Evolutionary conservation across 1,284 basidiomycete genomes (phyloP).

Genomic region (Ceratobasidium sp.): DNA sequence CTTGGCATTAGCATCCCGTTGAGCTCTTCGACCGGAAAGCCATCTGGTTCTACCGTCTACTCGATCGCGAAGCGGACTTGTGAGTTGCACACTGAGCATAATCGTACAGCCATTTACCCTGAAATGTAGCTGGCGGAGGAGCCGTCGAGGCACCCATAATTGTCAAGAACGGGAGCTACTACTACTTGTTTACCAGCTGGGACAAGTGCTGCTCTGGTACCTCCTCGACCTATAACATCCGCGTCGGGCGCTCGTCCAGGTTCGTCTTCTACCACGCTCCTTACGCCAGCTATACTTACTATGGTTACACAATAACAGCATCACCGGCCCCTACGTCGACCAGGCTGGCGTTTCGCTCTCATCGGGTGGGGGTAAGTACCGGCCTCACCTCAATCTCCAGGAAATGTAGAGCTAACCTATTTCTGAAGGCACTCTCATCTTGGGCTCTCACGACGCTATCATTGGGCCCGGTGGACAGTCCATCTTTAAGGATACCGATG

Average conservation of each 20-base stretch:
- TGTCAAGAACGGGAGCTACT: conserved; percentile 64
- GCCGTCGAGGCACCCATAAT: conserved; percentile 57
- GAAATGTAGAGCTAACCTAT: neutral
- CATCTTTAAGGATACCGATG: conserved; percentile 59
- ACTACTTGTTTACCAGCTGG: conserved; percentile 71
- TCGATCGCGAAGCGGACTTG: conserved; percentile 64
- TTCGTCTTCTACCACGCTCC: conserved; percentile 50
- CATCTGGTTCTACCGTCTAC: conserved; percentile 58
- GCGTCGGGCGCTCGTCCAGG: conserved; percentile 66
- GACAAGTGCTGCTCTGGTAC: conserved; percentile 69
- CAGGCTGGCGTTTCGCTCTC: conserved; percentile 62
- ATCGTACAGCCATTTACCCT: neutral
- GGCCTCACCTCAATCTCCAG: conserved; percentile 16
- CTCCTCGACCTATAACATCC: conserved; percentile 70
- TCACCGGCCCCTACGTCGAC: conserved; percentile 66
- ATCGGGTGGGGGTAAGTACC: conserved; percentile 62
- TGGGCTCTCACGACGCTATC: conserved; percentile 65
- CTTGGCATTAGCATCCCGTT: conserved; percentile 40
- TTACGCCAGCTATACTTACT: neutral
- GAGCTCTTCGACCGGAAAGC: conserved; percentile 63
- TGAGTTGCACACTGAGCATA: conserved; percentile 2
- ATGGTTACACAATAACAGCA: conserved; percentile 51
- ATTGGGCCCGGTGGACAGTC: conserved; percentile 65
- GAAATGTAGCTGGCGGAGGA: conserved; percentile 12
- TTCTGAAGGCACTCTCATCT: conserved; percentile 61